Percentiles rank a stretch among this genome's conserved stretches.
Conservation (phyloP, 2,329 filamentous ascomycete genomes). For the Aspergillus sp. region DNA sequence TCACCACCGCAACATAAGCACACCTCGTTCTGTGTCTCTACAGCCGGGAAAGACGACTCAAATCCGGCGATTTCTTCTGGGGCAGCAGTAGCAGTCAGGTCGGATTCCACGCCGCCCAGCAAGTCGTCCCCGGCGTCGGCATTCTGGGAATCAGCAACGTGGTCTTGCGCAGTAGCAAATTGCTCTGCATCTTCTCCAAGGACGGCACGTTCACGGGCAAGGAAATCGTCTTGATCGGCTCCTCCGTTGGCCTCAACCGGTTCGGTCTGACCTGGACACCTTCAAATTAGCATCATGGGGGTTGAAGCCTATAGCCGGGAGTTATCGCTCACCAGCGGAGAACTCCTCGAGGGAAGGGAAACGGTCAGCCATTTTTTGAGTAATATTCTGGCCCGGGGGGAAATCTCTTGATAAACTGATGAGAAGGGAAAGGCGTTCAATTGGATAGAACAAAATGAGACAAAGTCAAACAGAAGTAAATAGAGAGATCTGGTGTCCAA, state of each 20-base stretch:
- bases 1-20: slow-evolving; percentile 9
- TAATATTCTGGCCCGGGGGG: background rate
- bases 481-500: background rate
- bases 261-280: slow-evolving; percentile 26
- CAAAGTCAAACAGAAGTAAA: slow-evolving; percentile 2
- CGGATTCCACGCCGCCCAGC: slow-evolving; percentile 51
- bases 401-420: background rate
- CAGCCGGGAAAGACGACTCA: slow-evolving; percentile 83
- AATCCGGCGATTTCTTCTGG: slow-evolving; percentile 54
- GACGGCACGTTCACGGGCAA: slow-evolving; percentile 79
- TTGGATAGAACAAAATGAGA: slow-evolving; percentile 1
- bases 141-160: slow-evolving; percentile 49
- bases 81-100: slow-evolving; percentile 11
- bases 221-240: slow-evolving; percentile 70
- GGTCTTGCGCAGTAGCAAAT: slow-evolving; percentile 70
- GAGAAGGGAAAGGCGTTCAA: slow-evolving; percentile 2
- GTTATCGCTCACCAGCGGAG: slow-evolving; percentile 46
- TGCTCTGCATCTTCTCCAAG: slow-evolving; percentile 89
- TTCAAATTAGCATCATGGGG: slow-evolving; percentile 18
- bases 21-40: slow-evolving; percentile 67
- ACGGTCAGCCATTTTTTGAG: slow-evolving; percentile 60
- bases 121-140: slow-evolving; percentile 59
- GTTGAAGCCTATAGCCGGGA: slow-evolving; percentile 10
- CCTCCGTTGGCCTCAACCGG: slow-evolving; percentile 22
- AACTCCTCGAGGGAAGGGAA: slow-evolving; percentile 76